A percentile compares a stretch with the other conserved stretches of the same genome.
These are phyloP conservation scores for Coffea humblotiana DNA, from an alignment of 305 asterid species.

Conservation along the genomic window DNA sequence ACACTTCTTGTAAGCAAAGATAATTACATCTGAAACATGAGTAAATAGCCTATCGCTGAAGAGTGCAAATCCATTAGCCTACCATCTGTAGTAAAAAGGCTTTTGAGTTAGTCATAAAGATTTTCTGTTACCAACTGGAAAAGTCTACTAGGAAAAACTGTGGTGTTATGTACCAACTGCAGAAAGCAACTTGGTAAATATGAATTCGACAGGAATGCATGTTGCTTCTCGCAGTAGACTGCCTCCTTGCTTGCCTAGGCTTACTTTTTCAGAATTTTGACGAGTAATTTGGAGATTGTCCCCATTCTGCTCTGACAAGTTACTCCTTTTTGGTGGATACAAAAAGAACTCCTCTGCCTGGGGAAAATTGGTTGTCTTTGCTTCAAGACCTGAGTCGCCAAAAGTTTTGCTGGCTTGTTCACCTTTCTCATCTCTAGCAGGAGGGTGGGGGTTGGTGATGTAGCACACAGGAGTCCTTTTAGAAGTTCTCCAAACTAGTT, in stretches of 20 bases:
- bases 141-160: background rate
- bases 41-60: background rate
- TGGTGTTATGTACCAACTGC: conserved; percentile 26
- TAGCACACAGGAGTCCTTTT: conserved; percentile 57
- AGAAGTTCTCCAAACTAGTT: conserved; percentile 53
- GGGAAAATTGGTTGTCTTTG: conserved; percentile 18
- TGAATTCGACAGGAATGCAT: conserved; percentile 53
- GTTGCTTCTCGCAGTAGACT: conserved; percentile 2
- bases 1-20: background rate
- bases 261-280: background rate
- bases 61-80: background rate
- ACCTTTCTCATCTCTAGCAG: conserved; percentile 21
- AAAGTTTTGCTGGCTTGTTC: conserved; percentile 15
- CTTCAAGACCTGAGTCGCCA: conserved; percentile 7
- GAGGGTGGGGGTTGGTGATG: conserved; percentile 24
- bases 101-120: background rate
- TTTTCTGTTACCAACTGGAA: background rate
- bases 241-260: background rate
- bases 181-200: conserved; percentile 40
- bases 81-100: background rate
- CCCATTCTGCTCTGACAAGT: background rate
- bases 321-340: conserved; percentile 17
- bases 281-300: background rate
- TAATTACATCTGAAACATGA: background rate
- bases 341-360: conserved; percentile 12